Percentiles rank a stretch among this genome's conserved stretches.
phyloP scores from a whole-genome alignment of 768 basidiomycete genomes.

The Tylopilus rubrobrunneus region DNA sequence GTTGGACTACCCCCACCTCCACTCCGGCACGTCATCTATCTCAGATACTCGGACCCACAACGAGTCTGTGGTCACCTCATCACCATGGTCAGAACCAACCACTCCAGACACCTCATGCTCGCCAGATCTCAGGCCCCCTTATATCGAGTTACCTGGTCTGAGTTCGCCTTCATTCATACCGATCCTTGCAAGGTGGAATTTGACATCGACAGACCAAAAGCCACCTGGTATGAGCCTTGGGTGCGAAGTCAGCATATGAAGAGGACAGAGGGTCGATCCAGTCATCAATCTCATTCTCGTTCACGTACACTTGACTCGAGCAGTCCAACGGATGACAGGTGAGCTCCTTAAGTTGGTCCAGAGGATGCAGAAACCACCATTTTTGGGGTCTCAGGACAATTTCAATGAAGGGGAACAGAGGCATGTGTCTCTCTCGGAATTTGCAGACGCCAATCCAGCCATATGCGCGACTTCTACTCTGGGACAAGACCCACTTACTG shows the following conservation, averaged over 20 bases:
- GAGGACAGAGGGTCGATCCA: conserved; percentile 50
- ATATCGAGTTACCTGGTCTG: conserved; percentile 65
- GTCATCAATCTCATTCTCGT: conserved; percentile 31
- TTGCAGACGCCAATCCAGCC: conserved; percentile 30
- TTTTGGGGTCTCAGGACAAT: conserved; percentile 24
- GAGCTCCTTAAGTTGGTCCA: conserved; percentile 46
- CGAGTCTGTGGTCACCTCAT: conserved; percentile 48
- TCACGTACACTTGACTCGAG: conserved; percentile 21
- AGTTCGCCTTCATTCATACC: conserved; percentile 64
- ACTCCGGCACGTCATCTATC: conserved; percentile 47
- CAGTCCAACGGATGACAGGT: conserved; percentile 27
- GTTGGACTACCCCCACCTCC: conserved; percentile 39
- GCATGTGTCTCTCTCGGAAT: conserved; percentile 29
- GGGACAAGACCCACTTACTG: conserved; percentile 49
- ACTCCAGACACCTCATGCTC: conserved; percentile 53
- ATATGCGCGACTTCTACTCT: conserved; percentile 35
- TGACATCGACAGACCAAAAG: conserved; percentile 79
- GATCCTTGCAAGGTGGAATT: conserved; percentile 92
- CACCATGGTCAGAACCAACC: conserved; percentile 40
- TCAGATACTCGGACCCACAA: conserved; percentile 46
- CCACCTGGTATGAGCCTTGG: conserved; percentile 88
- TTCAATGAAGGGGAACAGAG: conserved; percentile 28
- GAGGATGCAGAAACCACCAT: conserved; percentile 41
- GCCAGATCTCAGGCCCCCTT: conserved; percentile 38
- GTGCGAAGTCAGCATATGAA: conserved; percentile 58